Evolutionary conservation across 2,329 filamentous ascomycete genomes (phyloP).

Genomic region (Dactylellina leptospora): DNA sequence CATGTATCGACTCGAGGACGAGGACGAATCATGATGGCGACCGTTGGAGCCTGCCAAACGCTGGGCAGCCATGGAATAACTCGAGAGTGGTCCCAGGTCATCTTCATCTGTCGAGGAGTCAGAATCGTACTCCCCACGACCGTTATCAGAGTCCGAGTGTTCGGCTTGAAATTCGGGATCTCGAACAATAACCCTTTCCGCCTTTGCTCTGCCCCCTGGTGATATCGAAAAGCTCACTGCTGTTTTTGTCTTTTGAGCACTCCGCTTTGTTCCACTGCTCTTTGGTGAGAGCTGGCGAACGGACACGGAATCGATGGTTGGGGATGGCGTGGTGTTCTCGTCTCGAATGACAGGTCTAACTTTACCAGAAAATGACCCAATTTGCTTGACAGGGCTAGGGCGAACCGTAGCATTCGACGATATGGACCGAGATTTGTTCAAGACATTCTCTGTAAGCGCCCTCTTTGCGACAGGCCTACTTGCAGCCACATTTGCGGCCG

Average conservation of each 20-base stretch:
- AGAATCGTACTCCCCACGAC: constrained; percentile 42
- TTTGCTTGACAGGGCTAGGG: constrained; percentile 42
- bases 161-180: constrained; percentile 18
- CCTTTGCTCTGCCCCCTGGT: constrained; percentile 47
- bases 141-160: constrained; percentile 34
- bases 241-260: constrained; percentile 17
- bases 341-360: constrained; percentile 19
- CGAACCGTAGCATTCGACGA: constrained; percentile 12
- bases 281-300: constrained; percentile 29
- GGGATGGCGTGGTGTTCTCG: constrained; percentile 49
- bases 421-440: constrained; percentile 27
- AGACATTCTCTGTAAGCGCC: constrained; percentile 40
- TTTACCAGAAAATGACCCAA: constrained; percentile 31
- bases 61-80: constrained; percentile 45
- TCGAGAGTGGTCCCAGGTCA: constrained; percentile 41
- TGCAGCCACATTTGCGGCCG: constrained; percentile 1
- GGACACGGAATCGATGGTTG: constrained; percentile 26
- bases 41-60: constrained; percentile 33
- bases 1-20: constrained; percentile 28
- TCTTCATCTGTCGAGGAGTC: constrained; percentile 52
- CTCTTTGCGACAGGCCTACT: constrained; percentile 35
- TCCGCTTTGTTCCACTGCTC: constrained; percentile 22
- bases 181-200: constrained; percentile 33
- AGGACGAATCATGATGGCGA: constrained; percentile 18
- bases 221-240: constrained; percentile 49